Base-by-base conservation (phyloP, 1,284 basidiomycete genomes). In the Rhodofomes roseus region DNA sequence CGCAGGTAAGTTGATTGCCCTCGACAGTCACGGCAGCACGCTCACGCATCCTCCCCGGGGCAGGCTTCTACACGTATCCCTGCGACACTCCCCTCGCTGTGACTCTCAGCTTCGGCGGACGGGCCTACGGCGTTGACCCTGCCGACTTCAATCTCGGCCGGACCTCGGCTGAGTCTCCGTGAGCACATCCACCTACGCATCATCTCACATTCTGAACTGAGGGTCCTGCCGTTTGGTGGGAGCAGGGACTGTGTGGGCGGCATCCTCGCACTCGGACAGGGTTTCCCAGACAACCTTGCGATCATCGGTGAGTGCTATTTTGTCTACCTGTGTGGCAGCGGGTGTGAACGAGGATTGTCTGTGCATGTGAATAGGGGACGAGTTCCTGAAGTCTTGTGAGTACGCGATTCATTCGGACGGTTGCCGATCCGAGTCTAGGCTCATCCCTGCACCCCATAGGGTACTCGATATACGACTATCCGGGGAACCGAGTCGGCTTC, bases 331-430 rank as follows among this genome's bases (percentile, higher is more conserved):
- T 34, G 11, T 39, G 22, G 8, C 41, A 2, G 2, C 25, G n/a
- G 41, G 16, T 34, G 54, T 34, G 8, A 27, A 54, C 39, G 31
- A 20, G 16, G 20, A 2, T 14, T 41, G 27, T 7, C 29, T 41
- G 23, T 39, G 29, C 43, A 23, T 41, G 23, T 39, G 29, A 46
- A 23, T 59, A 80, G 80, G 81, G 1, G 89, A 87, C 66, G 84
- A 84, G 63, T 93, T 93, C 73, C 66, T 89, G 40, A 90, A 89
- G 73, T 85, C 81, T 34, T 87, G 85, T 84, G 63, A 68, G 82
- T 73, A 44, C 41, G 27, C 44, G 31, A 39, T 39, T 50, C 12
- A 25, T 11, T 25, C n/a, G n/a, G n/a, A n/a, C n/a, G n/a, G 9
- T 11, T 5, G 11, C 14, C n/a, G 20, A 9, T 18, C 14, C 23